Conservation (phyloP, 2,329 filamentous ascomycete species). For the Clonostachys byssicola region DNA sequence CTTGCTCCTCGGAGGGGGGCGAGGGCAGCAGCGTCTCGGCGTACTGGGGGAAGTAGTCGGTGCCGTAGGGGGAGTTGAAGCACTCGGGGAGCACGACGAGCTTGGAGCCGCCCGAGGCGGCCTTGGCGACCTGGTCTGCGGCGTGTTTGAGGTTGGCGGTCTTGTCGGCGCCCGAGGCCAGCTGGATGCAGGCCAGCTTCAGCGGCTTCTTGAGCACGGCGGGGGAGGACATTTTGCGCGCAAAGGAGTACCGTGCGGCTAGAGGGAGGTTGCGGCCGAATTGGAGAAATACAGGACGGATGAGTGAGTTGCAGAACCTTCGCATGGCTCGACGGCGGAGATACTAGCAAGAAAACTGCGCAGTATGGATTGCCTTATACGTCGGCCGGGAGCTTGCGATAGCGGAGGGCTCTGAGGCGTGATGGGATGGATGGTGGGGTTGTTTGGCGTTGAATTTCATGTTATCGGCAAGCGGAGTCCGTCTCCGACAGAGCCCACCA, state of each 20-base stretch:
- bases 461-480: too few species aligned
- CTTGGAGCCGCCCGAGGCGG: slow-evolving; percentile 70
- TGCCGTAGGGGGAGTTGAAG: slow-evolving; percentile 96
- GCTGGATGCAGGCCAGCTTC: slow-evolving; percentile 78
- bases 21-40: slow-evolving; percentile 81
- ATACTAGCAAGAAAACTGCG: not conserved
- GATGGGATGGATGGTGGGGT: not conserved
- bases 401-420: not conserved
- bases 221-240: slow-evolving; percentile 28
- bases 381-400: too few species aligned
- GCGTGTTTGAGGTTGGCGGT: slow-evolving; percentile 77
- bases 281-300: too few species aligned
- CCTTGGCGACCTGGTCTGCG: slow-evolving; percentile 76
- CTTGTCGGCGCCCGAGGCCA: slow-evolving; percentile 81
- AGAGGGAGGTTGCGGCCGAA: not conserved
- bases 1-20: slow-evolving; percentile 64
- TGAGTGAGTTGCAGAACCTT: not conserved
- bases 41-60: slow-evolving; percentile 81
- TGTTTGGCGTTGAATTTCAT: too few species aligned
- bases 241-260: slow-evolving; percentile 6
- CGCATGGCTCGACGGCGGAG: slow-evolving; percentile 1
- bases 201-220: slow-evolving; percentile 68
- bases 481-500: too few species aligned
- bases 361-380: too few species aligned
- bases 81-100: slow-evolving; percentile 94